Evolutionary conservation across 805 yeast species (phyloP), one percentile per base, ranked within the genome.

Genomic region (Cyberlindnera suaveolens): DNA sequence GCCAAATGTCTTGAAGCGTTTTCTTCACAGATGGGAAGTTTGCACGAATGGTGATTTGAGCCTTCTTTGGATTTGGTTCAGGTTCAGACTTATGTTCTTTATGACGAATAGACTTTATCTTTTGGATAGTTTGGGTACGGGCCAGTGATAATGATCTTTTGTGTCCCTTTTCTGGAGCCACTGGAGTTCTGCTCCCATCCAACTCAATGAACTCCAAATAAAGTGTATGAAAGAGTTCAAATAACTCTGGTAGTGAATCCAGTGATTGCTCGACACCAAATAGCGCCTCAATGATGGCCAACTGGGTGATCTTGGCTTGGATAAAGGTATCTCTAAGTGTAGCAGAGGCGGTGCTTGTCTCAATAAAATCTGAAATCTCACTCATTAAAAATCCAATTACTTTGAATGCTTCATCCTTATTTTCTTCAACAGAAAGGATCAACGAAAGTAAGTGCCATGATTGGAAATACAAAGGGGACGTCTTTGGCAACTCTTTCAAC

Each of bases 221-320:
- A 29, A 83, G 61, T 23, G 62, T 67, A 39, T 77, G 71, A 52
- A 73, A 82, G 10, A 82, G 58, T 10, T 68, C 72, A 51, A 88
- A 83, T 9, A 86, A 70, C 36, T 77, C 87, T 2, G 85, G 75
- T n/a, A 89, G 58, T 39, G 71, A 67, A 34, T 81, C 86, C 46
- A 86, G 59, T 1, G 88, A 78, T 35, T 74, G 74, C 26, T 71
- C 66, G 1, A 72, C 62, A 6, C 88, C 91, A 44, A 74, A 69
- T 4, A 75, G 65, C 6, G 77, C 70, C 53, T 84, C 89, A 41
- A 78, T 64, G n/a, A 87, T 66, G 1, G 86, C 78, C 31, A 88
- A 64, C 53, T 83, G 86, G 0, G 96, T 82, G 62, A 85, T 70
- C 52, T 85, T 85, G 58, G 88, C 69, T 57, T 86, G 85, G 41